Evolutionary conservation across 495 filamentous ascomycete genomes (phyloP), one percentile per base, ranked within the genome.

Genomic region (Neurospora tetrasperma): DNA sequence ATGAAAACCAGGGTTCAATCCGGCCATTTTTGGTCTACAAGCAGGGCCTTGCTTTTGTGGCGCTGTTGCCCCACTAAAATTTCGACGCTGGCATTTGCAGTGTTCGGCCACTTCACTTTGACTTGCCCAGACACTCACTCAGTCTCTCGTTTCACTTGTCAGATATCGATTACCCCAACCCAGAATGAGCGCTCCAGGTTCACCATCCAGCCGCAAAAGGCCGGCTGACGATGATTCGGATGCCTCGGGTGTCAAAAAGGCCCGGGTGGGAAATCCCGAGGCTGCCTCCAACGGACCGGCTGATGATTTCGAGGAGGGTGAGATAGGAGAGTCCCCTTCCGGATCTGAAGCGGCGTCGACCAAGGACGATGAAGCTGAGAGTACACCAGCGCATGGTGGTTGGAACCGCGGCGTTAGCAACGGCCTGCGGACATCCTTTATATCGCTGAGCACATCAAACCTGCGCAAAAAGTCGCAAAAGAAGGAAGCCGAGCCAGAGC

Each of bases 361-460:
- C 54, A 62, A 62, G 54, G 54, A 31, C 11, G 16, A 62, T 11
- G 54, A 62, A 12, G 23, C 71, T 39, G 59, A 69, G 44, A n/a
- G 46, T 8, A 35, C 39, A 41, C 44, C 35, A 62, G 35, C 75
- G 41, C 76, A 74, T 11, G 69, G 46, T n/a, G 79, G 80, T 12
- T 83, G 83, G 82, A 85, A 85, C 69, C 75, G 74, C 2, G 81
- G 80, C n/a, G 72, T 83, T 42, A 80, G 48, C 71, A 73, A 70
- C 43, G 75, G 79, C n/a, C 59, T 81, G 59, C 75, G 80, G 43
- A 79, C 72, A 2, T 79, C 80, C 1, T 81, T 81, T 59, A 75
- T 69, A 4, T 44, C 73, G 4, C 44, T 70, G 44, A 66, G 23
- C 16, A 75, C 75, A 70, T 48, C 62, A 41, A 72, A 39, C 11